These are phyloP conservation scores for Paragyromitra xinjiangensis DNA, from an alignment of 495 filamentous ascomycete genomes.

Conservation along the genomic window DNA sequence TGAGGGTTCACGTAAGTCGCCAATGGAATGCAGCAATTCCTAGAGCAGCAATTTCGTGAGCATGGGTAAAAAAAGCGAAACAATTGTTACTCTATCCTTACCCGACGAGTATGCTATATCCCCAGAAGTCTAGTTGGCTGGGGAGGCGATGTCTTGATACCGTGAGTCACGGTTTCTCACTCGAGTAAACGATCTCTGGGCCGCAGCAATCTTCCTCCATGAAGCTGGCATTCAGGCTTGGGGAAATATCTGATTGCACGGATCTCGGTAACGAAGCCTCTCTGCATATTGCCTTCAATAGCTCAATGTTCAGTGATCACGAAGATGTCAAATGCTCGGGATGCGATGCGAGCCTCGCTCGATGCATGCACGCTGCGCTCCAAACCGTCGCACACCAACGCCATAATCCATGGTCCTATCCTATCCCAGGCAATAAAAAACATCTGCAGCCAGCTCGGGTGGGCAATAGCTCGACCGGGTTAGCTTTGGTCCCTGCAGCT, in stretches of 20 bases:
- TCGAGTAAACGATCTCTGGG: slow-evolving; percentile 8
- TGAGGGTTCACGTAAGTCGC: slow-evolving; percentile 29
- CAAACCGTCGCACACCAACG: not conserved
- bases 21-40: slow-evolving; percentile 14
- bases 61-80: not conserved
- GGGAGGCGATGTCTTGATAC: slow-evolving; percentile 3
- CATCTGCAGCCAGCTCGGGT: slow-evolving; percentile 22
- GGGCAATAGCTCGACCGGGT: slow-evolving; percentile 16
- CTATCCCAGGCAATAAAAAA: slow-evolving; percentile 17
- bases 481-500: slow-evolving; percentile 27
- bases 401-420: not conserved
- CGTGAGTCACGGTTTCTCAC: slow-evolving; percentile 34
- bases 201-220: not conserved
- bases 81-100: slow-evolving; percentile 7
- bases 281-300: slow-evolving; percentile 1
- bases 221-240: not conserved
- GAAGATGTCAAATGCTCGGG: slow-evolving; percentile 5
- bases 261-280: slow-evolving; percentile 2
- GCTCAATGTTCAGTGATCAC: slow-evolving; percentile 4
- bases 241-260: not conserved
- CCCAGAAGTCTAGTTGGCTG: not conserved
- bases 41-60: not conserved
- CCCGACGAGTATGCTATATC: slow-evolving; percentile 4
- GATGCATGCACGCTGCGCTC: slow-evolving; percentile 6
- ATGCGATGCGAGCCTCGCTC: slow-evolving; percentile 6